phyloP scores from a whole-genome alignment of 1,284 basidiomycete species.

The Fomes fomentarius region DNA sequence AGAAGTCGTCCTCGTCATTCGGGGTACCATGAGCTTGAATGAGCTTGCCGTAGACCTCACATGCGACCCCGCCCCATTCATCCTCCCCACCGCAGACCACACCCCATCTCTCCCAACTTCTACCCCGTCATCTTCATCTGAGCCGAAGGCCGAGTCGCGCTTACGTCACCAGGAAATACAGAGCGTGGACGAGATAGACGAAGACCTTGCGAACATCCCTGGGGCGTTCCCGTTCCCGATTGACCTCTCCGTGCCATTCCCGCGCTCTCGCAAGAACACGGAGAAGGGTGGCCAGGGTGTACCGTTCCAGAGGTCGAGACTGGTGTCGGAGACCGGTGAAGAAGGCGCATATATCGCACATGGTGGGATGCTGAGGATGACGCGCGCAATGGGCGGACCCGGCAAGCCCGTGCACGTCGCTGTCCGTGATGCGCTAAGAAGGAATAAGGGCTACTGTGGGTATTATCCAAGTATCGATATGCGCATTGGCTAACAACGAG shows the following conservation, averaged over 20 bases:
- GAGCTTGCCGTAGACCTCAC: conserved; percentile 84
- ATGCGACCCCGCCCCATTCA: conserved; percentile 72
- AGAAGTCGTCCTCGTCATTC: conserved; percentile 75
- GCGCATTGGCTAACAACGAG: not conserved
- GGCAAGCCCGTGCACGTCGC: conserved; percentile 80
- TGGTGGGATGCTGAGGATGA: conserved; percentile 81
- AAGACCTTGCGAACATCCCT: conserved; percentile 33
- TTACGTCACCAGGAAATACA: not conserved
- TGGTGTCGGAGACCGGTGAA: conserved; percentile 18
- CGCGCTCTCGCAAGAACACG: conserved; percentile 12
- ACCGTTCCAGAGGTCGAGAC: conserved; percentile 6
- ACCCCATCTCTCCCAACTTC: conserved; percentile 5
- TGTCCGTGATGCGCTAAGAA: conserved; percentile 67
- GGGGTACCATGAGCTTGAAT: conserved; percentile 84
- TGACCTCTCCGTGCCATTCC: conserved; percentile 31
- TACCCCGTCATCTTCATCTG: conserved; percentile 23
- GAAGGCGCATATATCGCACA: conserved; percentile 61
- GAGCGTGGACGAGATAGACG: conserved; percentile 25
- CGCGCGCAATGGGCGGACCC: conserved; percentile 73
- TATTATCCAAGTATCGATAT: not conserved
- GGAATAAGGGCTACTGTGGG: conserved; percentile 72
- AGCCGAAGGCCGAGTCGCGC: conserved; percentile 26
- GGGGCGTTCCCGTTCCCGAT: conserved; percentile 36
- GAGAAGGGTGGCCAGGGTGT: conserved; percentile 1
- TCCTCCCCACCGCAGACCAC: conserved; percentile 36